These are phyloP conservation scores for Candolleomyces aberdarensis DNA, from an alignment of 768 basidiomycete genomes.

Conservation along the genomic window DNA sequence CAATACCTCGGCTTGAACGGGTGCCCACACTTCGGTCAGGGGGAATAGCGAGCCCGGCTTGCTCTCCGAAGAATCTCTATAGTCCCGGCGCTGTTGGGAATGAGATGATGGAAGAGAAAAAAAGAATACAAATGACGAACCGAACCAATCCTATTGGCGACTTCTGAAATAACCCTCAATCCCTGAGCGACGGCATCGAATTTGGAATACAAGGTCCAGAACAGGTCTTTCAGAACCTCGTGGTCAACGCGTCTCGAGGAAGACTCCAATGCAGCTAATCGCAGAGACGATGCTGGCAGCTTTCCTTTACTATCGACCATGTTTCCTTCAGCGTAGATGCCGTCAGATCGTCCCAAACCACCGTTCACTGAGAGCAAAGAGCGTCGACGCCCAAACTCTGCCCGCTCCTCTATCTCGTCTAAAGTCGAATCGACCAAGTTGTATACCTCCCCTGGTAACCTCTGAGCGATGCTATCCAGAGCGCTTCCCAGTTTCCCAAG, in stretches of 20 bases:
- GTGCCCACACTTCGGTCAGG: slow-evolving; percentile 81
- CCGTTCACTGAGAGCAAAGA: slow-evolving; percentile 34
- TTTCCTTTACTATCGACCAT: slow-evolving; percentile 2
- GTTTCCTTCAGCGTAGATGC: slow-evolving; percentile 40
- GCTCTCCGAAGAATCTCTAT: slow-evolving; percentile 80
- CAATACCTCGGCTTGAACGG: slow-evolving; percentile 83
- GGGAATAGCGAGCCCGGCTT: slow-evolving; percentile 79
- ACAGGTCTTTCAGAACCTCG: slow-evolving; percentile 85
- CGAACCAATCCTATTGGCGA: slow-evolving; percentile 85
- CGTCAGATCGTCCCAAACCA: slow-evolving; percentile 41
- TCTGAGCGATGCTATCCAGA: slow-evolving; percentile 80
- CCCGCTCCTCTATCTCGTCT: slow-evolving; percentile 89
- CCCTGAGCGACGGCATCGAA: slow-evolving; percentile 92
- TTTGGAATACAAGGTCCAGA: slow-evolving; percentile 98
- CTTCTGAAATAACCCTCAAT: slow-evolving; percentile 84
- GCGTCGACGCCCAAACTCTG: slow-evolving; percentile 66
- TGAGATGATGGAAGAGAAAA: slow-evolving; percentile 10
- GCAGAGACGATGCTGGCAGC: slow-evolving; percentile 45
- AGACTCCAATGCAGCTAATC: slow-evolving; percentile 72
- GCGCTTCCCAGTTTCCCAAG: slow-evolving; percentile 84
- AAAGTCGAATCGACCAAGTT: slow-evolving; percentile 81
- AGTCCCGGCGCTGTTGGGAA: slow-evolving; percentile 74
- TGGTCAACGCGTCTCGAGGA: slow-evolving; percentile 72
- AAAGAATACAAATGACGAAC: slow-evolving; percentile 48
- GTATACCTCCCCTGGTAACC: slow-evolving; percentile 81